phyloP scores from a whole-genome alignment of 352 stramenopile genomes.

The Plasmopara halstedii region DNA sequence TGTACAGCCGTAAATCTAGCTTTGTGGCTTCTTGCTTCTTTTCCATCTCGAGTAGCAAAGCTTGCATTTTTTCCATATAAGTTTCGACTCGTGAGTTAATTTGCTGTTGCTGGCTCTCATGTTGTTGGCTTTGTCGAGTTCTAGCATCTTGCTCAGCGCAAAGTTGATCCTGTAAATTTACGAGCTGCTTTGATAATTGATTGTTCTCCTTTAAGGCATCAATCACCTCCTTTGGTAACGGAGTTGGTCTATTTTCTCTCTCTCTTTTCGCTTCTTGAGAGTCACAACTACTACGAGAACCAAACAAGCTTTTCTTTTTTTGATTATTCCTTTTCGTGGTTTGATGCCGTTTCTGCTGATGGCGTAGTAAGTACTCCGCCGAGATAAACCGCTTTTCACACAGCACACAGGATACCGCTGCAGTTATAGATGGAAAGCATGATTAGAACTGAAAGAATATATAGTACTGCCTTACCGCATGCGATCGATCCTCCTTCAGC shows the following conservation, averaged over 20 bases:
- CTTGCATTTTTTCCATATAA: slow-evolving; percentile 59
- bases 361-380: slow-evolving; percentile 57
- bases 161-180: slow-evolving; percentile 50
- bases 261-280: slow-evolving; percentile 23
- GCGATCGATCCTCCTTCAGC: slow-evolving; percentile 20
- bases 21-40: slow-evolving; percentile 51
- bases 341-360: slow-evolving; percentile 59
- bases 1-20: slow-evolving; percentile 59
- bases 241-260: slow-evolving; percentile 5
- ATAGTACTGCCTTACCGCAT: slow-evolving; percentile 15
- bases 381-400: slow-evolving; percentile 76
- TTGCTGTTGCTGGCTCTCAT: slow-evolving; percentile 46
- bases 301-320: slow-evolving; percentile 9
- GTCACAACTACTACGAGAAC: slow-evolving; percentile 11
- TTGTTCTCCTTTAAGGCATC: slow-evolving; percentile 51
- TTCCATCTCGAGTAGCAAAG: slow-evolving; percentile 53
- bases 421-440: background rate
- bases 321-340: slow-evolving; percentile 19
- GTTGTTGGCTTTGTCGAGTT: slow-evolving; percentile 29
- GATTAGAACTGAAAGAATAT: background rate
- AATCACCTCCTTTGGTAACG: slow-evolving; percentile 31
- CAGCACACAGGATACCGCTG: slow-evolving; percentile 48
- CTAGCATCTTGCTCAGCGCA: slow-evolving; percentile 40
- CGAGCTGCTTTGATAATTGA: slow-evolving; percentile 44
- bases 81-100: slow-evolving; percentile 38